Base-by-base conservation (phyloP, 1,139 yeast species). In the Magnusiomyces ingens region DNA sequence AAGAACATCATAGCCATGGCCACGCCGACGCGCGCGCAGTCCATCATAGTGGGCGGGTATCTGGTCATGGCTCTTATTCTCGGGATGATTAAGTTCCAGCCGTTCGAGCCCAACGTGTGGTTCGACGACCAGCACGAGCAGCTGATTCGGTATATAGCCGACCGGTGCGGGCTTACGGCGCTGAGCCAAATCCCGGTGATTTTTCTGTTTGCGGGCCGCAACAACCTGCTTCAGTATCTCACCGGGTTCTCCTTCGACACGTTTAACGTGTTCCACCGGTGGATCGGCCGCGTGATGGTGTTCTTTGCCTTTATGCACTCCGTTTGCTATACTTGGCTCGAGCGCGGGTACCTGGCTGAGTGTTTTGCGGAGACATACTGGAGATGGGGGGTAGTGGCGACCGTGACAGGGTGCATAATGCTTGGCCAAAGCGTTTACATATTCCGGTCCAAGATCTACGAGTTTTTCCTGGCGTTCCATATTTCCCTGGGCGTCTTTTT, bases 221-320 rank as follows among this genome's bases (percentile, higher is more conserved):
- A 77, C 65, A 83, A 84, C 64, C 67, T 82, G 52, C 65, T 82
- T 42, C 77, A 79, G 55, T 71, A 75, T 70, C 52, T 80, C 2
- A 82, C 89, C 0, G 79, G 85, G 26, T 76, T 85, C 79, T 76
- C 82, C 38, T 79, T 78, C 61, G 75, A 84, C 26, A 75, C 82
- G 1, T 82, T 79, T 60, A 79, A 81, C 51, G 71, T 79, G 18
- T 77, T 75, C 59, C 90, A 84, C 64, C 70, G 81, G 55, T 82
- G 86, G 86, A 60, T 79, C 1, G 78, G 85, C 0, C 68, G 87
- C 53, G 64, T 77, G 2, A 64, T 75, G 2, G 69, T 80, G 50
- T 52, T 71, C 1, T 82, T 81, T 60, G 69, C 76, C 0, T 26
- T 69, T 1, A 57, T 64, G 6, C 73, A 70, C 52, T 58, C 64